A percentile compares a stretch with the other conserved stretches of the same genome.
These are phyloP conservation scores for Nitzschia inconspicua DNA, from an alignment of 108 stramenopile genomes.

Conservation along the genomic window DNA sequence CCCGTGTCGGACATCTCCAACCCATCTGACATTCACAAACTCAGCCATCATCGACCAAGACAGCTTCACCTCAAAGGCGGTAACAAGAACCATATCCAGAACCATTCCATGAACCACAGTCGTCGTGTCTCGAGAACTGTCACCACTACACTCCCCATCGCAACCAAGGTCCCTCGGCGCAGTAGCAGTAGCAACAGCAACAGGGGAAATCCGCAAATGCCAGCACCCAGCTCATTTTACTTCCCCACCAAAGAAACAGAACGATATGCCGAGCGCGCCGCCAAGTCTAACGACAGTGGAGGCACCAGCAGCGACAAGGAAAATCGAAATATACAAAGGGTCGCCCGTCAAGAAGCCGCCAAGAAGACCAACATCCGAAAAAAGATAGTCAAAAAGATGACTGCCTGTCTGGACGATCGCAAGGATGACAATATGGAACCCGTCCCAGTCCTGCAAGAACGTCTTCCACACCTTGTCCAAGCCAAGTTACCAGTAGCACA, in stretches of 20 bases:
- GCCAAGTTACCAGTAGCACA: no score
- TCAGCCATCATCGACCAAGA: slow-evolving; percentile 4
- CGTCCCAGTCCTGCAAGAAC: no score
- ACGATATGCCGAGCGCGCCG: slow-evolving; percentile 1
- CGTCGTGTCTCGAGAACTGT: slow-evolving; percentile 7
- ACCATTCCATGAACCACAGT: background rate
- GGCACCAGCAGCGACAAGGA: background rate
- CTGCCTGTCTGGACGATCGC: slow-evolving; percentile 4
- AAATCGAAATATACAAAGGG: background rate
- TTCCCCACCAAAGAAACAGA: slow-evolving; percentile 34
- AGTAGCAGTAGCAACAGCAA: background rate
- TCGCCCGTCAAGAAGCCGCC: slow-evolving; percentile 5
- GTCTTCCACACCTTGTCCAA: no score
- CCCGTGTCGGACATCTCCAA: slow-evolving; percentile 33
- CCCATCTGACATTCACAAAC: slow-evolving; percentile 34
- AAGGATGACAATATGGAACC: no score
- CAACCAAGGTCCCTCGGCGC: background rate
- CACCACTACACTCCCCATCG: slow-evolving; percentile 3
- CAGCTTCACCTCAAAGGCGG: no score
- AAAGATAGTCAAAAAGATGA: background rate
- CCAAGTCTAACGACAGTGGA: background rate
- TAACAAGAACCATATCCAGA: slow-evolving; percentile 8
- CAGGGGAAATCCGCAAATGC: background rate
- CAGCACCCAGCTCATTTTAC: slow-evolving; percentile 31
- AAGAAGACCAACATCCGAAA: slow-evolving; percentile 1